These are phyloP conservation scores for Hippophae gyantsensis DNA, from an alignment of 306 rosid genomes.

Conservation along the genomic window DNA sequence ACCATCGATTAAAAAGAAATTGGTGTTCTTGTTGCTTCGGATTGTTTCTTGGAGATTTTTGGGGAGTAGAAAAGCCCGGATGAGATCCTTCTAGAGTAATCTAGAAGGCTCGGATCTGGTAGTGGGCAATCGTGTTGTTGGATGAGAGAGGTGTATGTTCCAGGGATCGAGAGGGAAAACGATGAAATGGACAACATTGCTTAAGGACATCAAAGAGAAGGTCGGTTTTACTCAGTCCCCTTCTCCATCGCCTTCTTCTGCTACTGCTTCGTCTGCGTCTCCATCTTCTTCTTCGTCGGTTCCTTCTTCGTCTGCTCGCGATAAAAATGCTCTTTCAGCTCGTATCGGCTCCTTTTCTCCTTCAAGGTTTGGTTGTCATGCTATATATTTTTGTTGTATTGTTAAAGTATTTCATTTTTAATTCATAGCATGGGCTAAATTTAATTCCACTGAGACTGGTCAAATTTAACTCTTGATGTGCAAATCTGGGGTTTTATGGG, in stretches of 20 bases:
- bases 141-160: slow-evolving; percentile 60
- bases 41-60: slow-evolving; percentile 5
- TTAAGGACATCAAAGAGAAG: slow-evolving; percentile 98
- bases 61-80: slow-evolving; percentile 17
- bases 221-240: slow-evolving; percentile 77
- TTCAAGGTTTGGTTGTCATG: slow-evolving; percentile 36
- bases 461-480: slow-evolving; percentile 14
- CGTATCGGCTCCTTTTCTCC: slow-evolving; percentile 48
- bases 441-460: slow-evolving; percentile 11
- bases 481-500: slow-evolving; percentile 17
- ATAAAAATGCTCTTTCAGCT: slow-evolving; percentile 51
- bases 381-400: background rate
- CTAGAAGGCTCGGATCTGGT: slow-evolving; percentile 63
- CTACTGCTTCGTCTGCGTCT: slow-evolving; percentile 28
- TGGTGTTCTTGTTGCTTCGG: slow-evolving; percentile 6
- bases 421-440: background rate
- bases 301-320: slow-evolving; percentile 22
- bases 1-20: too few species aligned
- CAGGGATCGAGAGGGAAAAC: slow-evolving; percentile 56
- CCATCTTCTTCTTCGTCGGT: slow-evolving; percentile 24
- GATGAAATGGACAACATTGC: slow-evolving; percentile 98
- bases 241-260: slow-evolving; percentile 30
- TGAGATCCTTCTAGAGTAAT: slow-evolving; percentile 31
- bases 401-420: slow-evolving; percentile 9
- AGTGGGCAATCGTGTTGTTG: slow-evolving; percentile 22